phyloP scores from a whole-genome alignment of 176 grass and related monocot genomes.

The Musa beccarii region DNA sequence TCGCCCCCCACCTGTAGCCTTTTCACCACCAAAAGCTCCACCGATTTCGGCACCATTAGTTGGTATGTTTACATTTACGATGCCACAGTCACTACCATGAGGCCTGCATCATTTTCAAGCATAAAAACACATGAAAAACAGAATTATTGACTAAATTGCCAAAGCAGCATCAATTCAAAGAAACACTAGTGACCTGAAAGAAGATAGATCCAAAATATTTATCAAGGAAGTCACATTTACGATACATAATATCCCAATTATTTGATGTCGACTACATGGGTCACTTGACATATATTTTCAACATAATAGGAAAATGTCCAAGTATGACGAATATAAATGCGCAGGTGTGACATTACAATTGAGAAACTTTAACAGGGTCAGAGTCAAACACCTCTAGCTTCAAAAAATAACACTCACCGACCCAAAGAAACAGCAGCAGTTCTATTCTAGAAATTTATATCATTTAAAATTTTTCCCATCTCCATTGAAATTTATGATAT shows the following conservation, averaged over 20 bases:
- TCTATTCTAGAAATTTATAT: too few relatives aligned
- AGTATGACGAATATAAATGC: too few relatives aligned
- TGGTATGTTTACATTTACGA: conserved; percentile 97
- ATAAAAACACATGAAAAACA: conserved; percentile 12
- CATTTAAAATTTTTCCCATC: too few relatives aligned
- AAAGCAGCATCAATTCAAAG: neutral
- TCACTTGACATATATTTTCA: too few relatives aligned
- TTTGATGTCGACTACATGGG: too few relatives aligned
- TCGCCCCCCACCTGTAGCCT: conserved; percentile 86
- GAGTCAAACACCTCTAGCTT: neutral
- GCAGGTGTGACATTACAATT: too few relatives aligned
- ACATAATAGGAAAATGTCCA: too few relatives aligned
- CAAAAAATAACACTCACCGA: neutral
- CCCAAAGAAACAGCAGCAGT: neutral
- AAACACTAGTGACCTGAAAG: neutral
- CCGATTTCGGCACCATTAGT: conserved; percentile 98
- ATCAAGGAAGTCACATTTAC: neutral
- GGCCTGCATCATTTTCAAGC: conserved; percentile 49
- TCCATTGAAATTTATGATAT: too few relatives aligned
- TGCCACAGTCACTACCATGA: conserved; percentile 91
- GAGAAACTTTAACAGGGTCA: neutral
- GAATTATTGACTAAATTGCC: neutral
- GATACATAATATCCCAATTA: too few relatives aligned
- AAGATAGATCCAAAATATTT: neutral
- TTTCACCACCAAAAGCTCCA: conserved; percentile 99